Evolutionary conservation across 1,284 basidiomycete genomes (phyloP), one percentile per base, ranked within the genome.

Genomic region (Pholiota adiposa): DNA sequence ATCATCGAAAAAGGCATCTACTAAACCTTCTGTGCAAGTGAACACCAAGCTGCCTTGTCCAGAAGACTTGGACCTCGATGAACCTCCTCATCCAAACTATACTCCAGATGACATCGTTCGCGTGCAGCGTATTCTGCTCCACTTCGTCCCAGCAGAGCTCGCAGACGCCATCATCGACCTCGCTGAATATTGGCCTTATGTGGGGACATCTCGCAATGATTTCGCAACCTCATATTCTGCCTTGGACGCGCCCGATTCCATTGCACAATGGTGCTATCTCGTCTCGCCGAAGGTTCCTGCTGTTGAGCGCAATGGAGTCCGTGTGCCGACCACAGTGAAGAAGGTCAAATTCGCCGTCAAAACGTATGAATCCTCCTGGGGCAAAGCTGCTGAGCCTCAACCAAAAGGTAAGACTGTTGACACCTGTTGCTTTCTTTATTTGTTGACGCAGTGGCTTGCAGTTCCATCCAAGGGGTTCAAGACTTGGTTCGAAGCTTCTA

Each of bases 181-280:
- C 31, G 72, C 72, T 7, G 63, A 70, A 52, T 68, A 69, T 58
- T 73, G 68, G 67, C 70, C 69, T 3, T 63, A 60, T 34, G 52
- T 70, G 7, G 58, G 46, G 14, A 56, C 62, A 4, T 68, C 65
- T 6, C 66, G 67, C 16, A 67, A 71, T 51, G 62, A 65, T 2
- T 68, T 64, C 50, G 55, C 59, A 3, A 58, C 63, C 11, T 64
- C 67, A 1, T 65, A 62, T 50, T 62, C 65, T 25, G 63, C 63
- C n/a, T 51, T 59, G 50, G 53, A 54, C 21, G 58, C 34, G 12
- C 62, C 63, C n/a, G 60, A 60, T 23, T 41, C 60, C 25, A 66
- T 73, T 58, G 67, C 65, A 0, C 69, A 70, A 38, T 72, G 66
- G 63, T 75, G 72, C 51, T 77, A 74, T 55, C 69, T 76, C 21